These are phyloP conservation scores for Vanrija humicola DNA, from an alignment of 1,284 basidiomycete genomes.

Conservation along the genomic window DNA sequence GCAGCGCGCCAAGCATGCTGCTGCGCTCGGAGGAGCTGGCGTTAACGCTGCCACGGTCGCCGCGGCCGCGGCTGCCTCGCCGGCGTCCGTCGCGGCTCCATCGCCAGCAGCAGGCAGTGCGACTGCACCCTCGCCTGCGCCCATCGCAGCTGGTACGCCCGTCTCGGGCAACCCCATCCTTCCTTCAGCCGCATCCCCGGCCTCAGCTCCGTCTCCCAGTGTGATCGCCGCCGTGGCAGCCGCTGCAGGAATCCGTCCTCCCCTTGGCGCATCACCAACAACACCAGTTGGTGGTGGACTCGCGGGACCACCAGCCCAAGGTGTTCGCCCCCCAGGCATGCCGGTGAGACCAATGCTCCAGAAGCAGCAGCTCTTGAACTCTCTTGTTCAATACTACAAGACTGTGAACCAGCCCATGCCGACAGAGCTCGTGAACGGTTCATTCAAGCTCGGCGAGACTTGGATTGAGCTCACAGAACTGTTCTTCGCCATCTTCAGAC, in stretches of 20 bases:
- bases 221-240: conserved; percentile 2
- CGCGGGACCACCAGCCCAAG: neutral
- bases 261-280: neutral
- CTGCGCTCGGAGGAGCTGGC: neutral
- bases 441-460: conserved; percentile 30
- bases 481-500: conserved; percentile 33
- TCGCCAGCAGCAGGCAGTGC: conserved; percentile 12
- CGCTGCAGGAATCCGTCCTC: neutral
- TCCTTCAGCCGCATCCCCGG: conserved; percentile 5
- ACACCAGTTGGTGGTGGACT: neutral
- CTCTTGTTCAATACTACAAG: conserved; percentile 28
- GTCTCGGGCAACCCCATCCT: neutral
- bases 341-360: conserved; percentile 5
- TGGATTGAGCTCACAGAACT: conserved; percentile 40
- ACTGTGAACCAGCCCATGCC: conserved; percentile 24
- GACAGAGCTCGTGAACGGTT: conserved; percentile 34
- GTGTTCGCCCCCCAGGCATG: neutral
- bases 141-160: neutral
- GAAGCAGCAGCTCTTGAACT: conserved; percentile 46
- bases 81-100: conserved; percentile 4
- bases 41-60: neutral
- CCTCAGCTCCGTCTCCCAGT: conserved; percentile 3
- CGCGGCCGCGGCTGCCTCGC: neutral
- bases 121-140: conserved; percentile 5
- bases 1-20: conserved; percentile 17